A percentile compares a stretch with the other conserved stretches of the same genome.
Evolutionary conservation across 106 monocot genomes (phyloP).

Genomic region (Narthecium ossifragum): DNA sequence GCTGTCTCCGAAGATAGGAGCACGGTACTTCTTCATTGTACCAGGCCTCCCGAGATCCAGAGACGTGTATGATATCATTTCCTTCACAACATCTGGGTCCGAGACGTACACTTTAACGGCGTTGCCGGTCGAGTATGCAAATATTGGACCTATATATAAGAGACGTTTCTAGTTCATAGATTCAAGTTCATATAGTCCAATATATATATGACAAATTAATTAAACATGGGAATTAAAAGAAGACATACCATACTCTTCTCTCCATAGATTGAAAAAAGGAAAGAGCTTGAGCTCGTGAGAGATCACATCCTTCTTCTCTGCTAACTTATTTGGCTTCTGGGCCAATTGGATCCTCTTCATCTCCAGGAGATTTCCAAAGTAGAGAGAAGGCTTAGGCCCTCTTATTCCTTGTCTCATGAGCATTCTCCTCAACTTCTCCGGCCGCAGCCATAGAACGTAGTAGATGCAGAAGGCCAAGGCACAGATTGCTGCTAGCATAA

Average conservation of each 20-base stretch:
- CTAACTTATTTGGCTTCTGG: background rate
- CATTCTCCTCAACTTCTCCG: constrained; percentile 23
- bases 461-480: constrained; percentile 29
- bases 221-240: background rate
- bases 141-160: constrained; percentile 39
- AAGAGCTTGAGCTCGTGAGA: constrained; percentile 32
- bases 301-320: background rate
- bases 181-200: too few relatives aligned
- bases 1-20: constrained; percentile 54
- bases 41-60: constrained; percentile 59
- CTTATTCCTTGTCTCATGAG: constrained; percentile 52
- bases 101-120: constrained; percentile 33
- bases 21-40: constrained; percentile 33
- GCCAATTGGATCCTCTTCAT: constrained; percentile 26
- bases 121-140: constrained; percentile 44
- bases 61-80: constrained; percentile 48
- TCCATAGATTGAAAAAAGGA: constrained; percentile 51
- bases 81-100: constrained; percentile 47
- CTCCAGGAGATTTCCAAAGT: constrained; percentile 41
- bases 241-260: constrained; percentile 41
- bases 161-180: background rate
- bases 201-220: background rate
- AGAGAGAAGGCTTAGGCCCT: constrained; percentile 44
- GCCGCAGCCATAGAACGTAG: constrained; percentile 20
- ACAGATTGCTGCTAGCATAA: too few relatives aligned